Conservation (phyloP, 495 filamentous ascomycete species). For the Penicillium longicatenatum region DNA sequence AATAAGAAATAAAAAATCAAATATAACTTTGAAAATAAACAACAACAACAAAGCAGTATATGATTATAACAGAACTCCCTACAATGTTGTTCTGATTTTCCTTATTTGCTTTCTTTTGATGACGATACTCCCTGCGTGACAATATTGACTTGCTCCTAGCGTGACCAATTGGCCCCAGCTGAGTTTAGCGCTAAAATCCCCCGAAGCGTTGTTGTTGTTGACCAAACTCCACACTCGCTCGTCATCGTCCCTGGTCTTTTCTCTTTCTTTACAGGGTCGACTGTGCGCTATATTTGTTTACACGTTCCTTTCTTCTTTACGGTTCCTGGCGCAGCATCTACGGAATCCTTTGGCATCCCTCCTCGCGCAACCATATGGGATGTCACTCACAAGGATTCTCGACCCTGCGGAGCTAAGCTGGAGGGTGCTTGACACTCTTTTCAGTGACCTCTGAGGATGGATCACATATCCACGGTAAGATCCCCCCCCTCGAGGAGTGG, state of each 20-base stretch:
- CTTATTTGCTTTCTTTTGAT: not conserved
- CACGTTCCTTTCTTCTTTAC: conserved; percentile 1
- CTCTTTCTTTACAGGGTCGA: conserved; percentile 13
- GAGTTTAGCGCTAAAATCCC: conserved; percentile 24
- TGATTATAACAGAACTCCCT: not conserved
- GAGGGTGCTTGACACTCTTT: conserved; percentile 39
- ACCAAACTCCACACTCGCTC: conserved; percentile 18
- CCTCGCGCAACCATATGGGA: conserved; percentile 40
- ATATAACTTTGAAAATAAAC: not conserved
- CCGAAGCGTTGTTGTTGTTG: conserved; percentile 30
- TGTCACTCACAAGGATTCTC: conserved; percentile 36
- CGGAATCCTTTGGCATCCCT: not conserved
- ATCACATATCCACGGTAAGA: conserved; percentile 52
- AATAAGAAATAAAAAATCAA: too few relatives aligned
- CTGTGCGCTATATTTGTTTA: conserved; percentile 1
- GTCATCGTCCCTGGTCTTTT: conserved; percentile 18
- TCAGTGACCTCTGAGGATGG: conserved; percentile 44
- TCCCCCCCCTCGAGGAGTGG: not conserved
- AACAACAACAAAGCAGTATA: not conserved
- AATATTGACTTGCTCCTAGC: conserved; percentile 24
- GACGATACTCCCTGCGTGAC: not conserved
- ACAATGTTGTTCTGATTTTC: too few relatives aligned
- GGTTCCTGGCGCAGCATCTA: not conserved
- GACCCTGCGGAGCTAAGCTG: conserved; percentile 43
- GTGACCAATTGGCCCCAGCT: conserved; percentile 22